Base-by-base conservation (phyloP, 139 green algal species). In the Pseudopediastrum boryanum region DNA sequence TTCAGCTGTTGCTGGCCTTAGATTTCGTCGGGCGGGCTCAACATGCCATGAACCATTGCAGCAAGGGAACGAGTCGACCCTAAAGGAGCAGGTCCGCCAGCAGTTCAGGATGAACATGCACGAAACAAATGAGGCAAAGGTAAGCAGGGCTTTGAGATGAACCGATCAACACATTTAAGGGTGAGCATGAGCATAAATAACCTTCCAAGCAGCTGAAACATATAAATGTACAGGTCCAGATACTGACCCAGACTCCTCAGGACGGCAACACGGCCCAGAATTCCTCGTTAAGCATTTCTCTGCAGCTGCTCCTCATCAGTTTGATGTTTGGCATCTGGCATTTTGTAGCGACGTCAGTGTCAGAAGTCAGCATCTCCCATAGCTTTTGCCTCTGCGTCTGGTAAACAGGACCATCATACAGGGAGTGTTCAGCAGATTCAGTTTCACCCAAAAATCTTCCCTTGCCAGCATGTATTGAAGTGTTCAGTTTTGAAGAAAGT, bases 41-140 rank as follows among this genome's bases (percentile, higher is more conserved):
- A 43, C 31, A 69, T 7, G 6, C n/a, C 29, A 42, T 2, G 41
- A 3, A 67, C n/a, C 5, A 29, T 43, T 43, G 77, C 82, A 88
- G 83, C 83, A 90, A 88, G 86, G 83, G 35, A 86, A 88, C 52
- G 86, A 90, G 58, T 59, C 65, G 6, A 39, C 71, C 21, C 52
- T 88, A 12, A 42, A 81, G 23, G 41, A 42, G 0, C 86, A 90
- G 64, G 85, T 89, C 23, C 78, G 80, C 1, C 41, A 86, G 35
- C 78, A 85, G 73, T 89, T 89, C 10, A 78, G 83, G 6, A 85
- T 81, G 6, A 88, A 91, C 79, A 86, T 85, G 73, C 35, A 79
- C 6, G 86, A 91, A 39, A 58, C 85, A 31, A 83, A 91, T 46
- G 83, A 88, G 16, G 83, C 79, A 19, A 88, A 86, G 73, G 84